Conservation (phyloP, 2,329 filamentous ascomycete species). For the Emmonsia crescens region DNA sequence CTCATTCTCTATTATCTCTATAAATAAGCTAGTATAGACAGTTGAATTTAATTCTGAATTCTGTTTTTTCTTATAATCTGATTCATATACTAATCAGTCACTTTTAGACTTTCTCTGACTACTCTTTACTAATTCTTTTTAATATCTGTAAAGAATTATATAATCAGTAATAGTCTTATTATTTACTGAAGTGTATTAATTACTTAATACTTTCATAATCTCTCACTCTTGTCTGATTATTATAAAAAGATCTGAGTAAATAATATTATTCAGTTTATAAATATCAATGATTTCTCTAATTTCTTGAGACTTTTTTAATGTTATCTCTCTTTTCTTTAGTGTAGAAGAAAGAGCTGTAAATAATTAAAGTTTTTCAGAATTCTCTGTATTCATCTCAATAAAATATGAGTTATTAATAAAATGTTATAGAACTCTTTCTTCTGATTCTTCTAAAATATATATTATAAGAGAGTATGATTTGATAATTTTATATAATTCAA, state of each 20-base stretch:
- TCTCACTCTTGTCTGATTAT: not conserved
- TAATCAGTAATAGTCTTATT: not conserved
- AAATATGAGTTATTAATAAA: not conserved
- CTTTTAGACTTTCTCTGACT: not conserved
- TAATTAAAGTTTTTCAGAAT: not conserved
- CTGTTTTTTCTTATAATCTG: not conserved
- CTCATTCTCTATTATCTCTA: not conserved
- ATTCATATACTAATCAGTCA: not conserved
- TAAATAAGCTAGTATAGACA: not conserved
- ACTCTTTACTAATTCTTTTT: not conserved
- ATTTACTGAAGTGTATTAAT: not conserved
- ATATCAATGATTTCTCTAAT: not conserved
- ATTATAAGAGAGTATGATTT: not conserved
- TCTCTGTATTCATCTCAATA: not conserved
- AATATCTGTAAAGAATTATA: not conserved
- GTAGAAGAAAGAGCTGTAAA: not conserved
- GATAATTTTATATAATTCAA: not conserved
- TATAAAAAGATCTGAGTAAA: not conserved
- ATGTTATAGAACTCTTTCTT: not conserved
- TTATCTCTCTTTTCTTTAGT: not conserved
- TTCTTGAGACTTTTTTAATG: not conserved
- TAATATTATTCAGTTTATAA: not conserved
- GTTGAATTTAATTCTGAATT: not conserved
- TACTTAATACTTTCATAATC: not conserved
- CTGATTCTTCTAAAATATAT: not conserved